These are phyloP conservation scores for Pestalotiopsis sp. DNA, from an alignment of 2,329 filamentous ascomycete species.

Conservation along the genomic window DNA sequence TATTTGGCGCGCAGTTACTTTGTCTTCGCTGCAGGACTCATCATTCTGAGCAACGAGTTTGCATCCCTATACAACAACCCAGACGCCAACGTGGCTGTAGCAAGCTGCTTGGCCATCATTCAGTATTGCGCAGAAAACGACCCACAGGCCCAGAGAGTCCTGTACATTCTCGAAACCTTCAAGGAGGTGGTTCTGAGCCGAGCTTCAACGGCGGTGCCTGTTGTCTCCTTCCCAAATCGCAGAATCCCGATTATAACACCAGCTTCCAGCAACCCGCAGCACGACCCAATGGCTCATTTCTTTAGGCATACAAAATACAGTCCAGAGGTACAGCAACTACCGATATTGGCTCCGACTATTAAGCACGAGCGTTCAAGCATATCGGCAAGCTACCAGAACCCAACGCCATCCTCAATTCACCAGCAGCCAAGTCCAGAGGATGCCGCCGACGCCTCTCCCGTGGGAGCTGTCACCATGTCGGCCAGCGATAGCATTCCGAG, in stretches of 20 bases:
- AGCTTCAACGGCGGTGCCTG: slow-evolving; percentile 22
- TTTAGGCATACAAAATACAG: slow-evolving; percentile 24
- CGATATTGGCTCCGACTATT: slow-evolving; percentile 16
- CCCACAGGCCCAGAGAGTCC: slow-evolving; percentile 50
- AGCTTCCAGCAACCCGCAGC: slow-evolving; percentile 24
- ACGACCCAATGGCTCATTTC: slow-evolving; percentile 32
- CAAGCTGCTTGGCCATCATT: slow-evolving; percentile 50
- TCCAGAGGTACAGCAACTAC: slow-evolving; percentile 16
- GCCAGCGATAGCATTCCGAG: slow-evolving; percentile 27
- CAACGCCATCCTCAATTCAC: slow-evolving; percentile 26
- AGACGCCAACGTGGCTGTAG: slow-evolving; percentile 41
- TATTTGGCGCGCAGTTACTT: slow-evolving; percentile 48
- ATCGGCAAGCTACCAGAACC: slow-evolving; percentile 15
- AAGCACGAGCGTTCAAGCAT: slow-evolving; percentile 20
- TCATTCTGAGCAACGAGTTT: slow-evolving; percentile 61
- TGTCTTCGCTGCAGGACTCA: slow-evolving; percentile 56
- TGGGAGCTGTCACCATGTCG: slow-evolving; percentile 25
- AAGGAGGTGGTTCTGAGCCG: slow-evolving; percentile 39
- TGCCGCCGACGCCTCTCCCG: slow-evolving; percentile 24
- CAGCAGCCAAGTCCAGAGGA: slow-evolving; percentile 34
- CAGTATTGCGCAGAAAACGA: slow-evolving; percentile 50
- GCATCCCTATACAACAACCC: slow-evolving; percentile 49
- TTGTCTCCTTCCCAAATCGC: slow-evolving; percentile 27
- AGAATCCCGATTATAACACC: slow-evolving; percentile 30
- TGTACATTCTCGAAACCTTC: slow-evolving; percentile 54